phyloP scores from a whole-genome alignment of 768 basidiomycete species.

The Cubamyces lactineus region DNA sequence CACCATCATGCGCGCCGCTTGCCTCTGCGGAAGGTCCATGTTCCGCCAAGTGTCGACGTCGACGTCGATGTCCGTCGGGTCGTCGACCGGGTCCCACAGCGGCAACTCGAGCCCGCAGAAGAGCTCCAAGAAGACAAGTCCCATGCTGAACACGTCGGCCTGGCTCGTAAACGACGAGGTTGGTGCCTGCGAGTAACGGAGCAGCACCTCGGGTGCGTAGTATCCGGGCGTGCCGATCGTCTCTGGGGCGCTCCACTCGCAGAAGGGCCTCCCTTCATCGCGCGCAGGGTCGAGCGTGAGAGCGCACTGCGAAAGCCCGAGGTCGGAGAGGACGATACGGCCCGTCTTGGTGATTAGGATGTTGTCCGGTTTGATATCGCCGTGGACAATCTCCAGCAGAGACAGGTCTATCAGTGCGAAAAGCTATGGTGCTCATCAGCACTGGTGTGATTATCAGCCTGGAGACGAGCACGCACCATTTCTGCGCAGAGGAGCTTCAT shows the following conservation, averaged over 20 bases:
- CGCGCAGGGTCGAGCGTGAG: slow-evolving; percentile 5
- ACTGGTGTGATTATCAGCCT: neutral
- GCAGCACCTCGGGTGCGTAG: slow-evolving; percentile 51
- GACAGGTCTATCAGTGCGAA: slow-evolving; percentile 12
- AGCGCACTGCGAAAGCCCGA: slow-evolving; percentile 18
- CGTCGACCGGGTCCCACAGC: slow-evolving; percentile 14
- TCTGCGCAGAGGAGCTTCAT: slow-evolving; percentile 24
- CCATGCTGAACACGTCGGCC: slow-evolving; percentile 52
- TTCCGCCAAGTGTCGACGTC: neutral
- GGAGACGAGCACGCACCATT: slow-evolving; percentile 14
- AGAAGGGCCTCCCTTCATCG: neutral
- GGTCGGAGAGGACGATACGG: slow-evolving; percentile 25
- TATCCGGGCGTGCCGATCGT: slow-evolving; percentile 44
- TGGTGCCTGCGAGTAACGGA: slow-evolving; percentile 41
- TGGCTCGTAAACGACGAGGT: neutral
- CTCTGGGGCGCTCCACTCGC: slow-evolving; percentile 17
- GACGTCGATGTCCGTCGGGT: neutral
- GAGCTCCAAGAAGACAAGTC: slow-evolving; percentile 52
- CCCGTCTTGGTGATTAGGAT: slow-evolving; percentile 21
- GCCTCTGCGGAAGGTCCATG: neutral
- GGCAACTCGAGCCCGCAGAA: neutral
- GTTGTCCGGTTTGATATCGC: slow-evolving; percentile 29
- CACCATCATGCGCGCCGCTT: slow-evolving; percentile 13
- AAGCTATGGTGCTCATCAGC: slow-evolving; percentile 5
- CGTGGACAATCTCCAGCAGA: slow-evolving; percentile 13